Conservation (phyloP, 139 green algal genomes). For the Auxenochlorella protothecoides region DNA sequence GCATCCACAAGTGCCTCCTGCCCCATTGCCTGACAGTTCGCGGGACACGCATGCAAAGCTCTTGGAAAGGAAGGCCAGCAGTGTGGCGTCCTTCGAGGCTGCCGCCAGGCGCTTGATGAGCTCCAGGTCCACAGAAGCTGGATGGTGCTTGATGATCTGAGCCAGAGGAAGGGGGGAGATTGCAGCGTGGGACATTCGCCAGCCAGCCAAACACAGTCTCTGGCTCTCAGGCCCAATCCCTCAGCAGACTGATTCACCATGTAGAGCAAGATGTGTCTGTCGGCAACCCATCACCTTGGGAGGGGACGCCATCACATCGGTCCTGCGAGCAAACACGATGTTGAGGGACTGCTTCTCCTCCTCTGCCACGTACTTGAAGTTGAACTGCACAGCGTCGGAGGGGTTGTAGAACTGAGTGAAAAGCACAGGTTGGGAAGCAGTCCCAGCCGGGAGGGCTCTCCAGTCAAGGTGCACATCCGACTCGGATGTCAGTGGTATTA, state of each 20-base stretch:
- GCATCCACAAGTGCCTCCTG: too few relatives aligned
- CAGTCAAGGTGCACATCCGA: too few relatives aligned
- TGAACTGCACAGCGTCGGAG: constrained; percentile 34
- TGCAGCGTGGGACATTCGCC: too few relatives aligned
- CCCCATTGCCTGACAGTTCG: constrained; percentile 28
- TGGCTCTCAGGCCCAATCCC: too few relatives aligned
- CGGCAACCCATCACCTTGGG: constrained; percentile 27
- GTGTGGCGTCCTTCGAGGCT: constrained; percentile 35
- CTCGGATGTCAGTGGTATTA: too few relatives aligned
- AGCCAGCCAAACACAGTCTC: too few relatives aligned
- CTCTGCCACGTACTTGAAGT: constrained; percentile 52
- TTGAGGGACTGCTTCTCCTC: constrained; percentile 53
- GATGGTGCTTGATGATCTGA: constrained; percentile 47
- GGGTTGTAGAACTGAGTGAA: too few relatives aligned
- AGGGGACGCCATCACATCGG: constrained; percentile 73
- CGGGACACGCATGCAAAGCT: constrained; percentile 79
- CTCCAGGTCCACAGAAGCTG: constrained; percentile 81
- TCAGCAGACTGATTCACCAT: too few relatives aligned
- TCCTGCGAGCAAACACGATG: constrained; percentile 73
- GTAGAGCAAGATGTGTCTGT: too few relatives aligned
- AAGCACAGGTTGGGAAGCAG: too few relatives aligned
- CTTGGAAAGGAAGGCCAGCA: constrained; percentile 65
- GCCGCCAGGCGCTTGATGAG: constrained; percentile 76
- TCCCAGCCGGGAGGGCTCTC: too few relatives aligned
- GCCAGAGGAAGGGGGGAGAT: too few relatives aligned